A percentile compares a stretch with the other conserved stretches of the same genome.
Conservation (phyloP, 768 basidiomycete genomes). For the Boletus rufocinnamomeus region DNA sequence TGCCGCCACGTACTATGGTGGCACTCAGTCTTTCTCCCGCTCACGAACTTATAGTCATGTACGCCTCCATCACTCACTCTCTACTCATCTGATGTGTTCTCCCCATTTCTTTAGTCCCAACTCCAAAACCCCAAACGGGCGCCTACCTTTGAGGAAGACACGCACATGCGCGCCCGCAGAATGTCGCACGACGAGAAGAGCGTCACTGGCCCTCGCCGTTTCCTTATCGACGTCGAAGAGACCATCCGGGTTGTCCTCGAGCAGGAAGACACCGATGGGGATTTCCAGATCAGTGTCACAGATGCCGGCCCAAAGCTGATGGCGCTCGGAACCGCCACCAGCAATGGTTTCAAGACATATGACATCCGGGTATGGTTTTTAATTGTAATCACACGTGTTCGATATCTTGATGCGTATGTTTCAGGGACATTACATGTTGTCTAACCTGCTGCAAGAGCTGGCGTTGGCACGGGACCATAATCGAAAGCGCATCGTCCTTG, state of each 20-base stretch:
- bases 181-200: slow-evolving; percentile 94
- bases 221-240: slow-evolving; percentile 97
- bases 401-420: slow-evolving; percentile 16
- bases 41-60: slow-evolving; percentile 89
- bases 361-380: slow-evolving; percentile 76
- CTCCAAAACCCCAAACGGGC: slow-evolving; percentile 68
- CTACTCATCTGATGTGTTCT: slow-evolving; percentile 21
- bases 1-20: slow-evolving; percentile 81
- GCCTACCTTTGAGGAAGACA: slow-evolving; percentile 77
- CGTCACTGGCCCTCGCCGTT: slow-evolving; percentile 76
- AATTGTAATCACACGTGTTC: background rate
- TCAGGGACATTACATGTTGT: slow-evolving; percentile 99
- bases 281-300: slow-evolving; percentile 94
- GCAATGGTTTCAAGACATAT: slow-evolving; percentile 97
- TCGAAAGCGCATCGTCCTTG: slow-evolving; percentile 95
- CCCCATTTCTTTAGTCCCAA: slow-evolving; percentile 52
- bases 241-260: slow-evolving; percentile 95
- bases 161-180: slow-evolving; percentile 69
- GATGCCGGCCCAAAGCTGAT: slow-evolving; percentile 97
- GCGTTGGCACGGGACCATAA: slow-evolving; percentile 95
- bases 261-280: slow-evolving; percentile 96
- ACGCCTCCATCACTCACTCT: slow-evolving; percentile 29
- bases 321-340: slow-evolving; percentile 93
- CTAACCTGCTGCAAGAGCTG: slow-evolving; percentile 97
- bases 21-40: slow-evolving; percentile 74